Base-by-base conservation (phyloP, 257 asterid genomes). In the Solanum habrochaites region DNA sequence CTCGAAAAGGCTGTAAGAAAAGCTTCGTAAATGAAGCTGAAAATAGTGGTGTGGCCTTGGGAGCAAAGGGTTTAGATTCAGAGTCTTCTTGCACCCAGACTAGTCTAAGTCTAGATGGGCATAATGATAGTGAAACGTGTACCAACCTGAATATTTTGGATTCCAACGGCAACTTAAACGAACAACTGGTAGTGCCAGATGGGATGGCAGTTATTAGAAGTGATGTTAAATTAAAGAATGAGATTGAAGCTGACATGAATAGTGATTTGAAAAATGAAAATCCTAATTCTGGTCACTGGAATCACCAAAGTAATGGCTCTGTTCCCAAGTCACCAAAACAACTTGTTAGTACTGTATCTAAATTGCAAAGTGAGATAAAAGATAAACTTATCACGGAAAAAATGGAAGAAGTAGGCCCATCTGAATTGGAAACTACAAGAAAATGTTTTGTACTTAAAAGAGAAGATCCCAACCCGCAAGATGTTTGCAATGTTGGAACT, bases 61-160 rank as follows among this genome's bases (percentile, higher is more conserved):
- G 87, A 49, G 81, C 88, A 42, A 92, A 91, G 87, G 86, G 90
- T 89, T 92, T 94, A 92, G 95, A 92, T 89, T 91, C 94, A 18
- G 95, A 93, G 88, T 93, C 95, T 81, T 90, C 95, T 89, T 89
- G 94, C 92, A 85, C 90, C 29, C 94, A 87, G 64, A 86, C 94
- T 88, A 88, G 91, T 85, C 85, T 83, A 83, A 88, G 91, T 89
- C 39, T 87, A 87, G 95, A 93, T 87, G 92, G 91, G 75, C 91
- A 91, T 73, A 90, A 86, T 91, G 94, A 88, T 18, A 82, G 86
- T 90, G 96, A 90, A 85, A 87, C 85, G 90, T 87, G 90, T 90
- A 88, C 91, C 77, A 82, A 88, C 85, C 77, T 70, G 81, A 88
- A 37, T 87, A 85, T 83, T 90, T 37, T 78, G 71, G 96, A 90